A percentile compares a stretch with the other conserved stretches of the same genome.
Evolutionary conservation across 2,329 filamentous ascomycete species (phyloP).

Genomic region (Ceratocystis harringtonii): DNA sequence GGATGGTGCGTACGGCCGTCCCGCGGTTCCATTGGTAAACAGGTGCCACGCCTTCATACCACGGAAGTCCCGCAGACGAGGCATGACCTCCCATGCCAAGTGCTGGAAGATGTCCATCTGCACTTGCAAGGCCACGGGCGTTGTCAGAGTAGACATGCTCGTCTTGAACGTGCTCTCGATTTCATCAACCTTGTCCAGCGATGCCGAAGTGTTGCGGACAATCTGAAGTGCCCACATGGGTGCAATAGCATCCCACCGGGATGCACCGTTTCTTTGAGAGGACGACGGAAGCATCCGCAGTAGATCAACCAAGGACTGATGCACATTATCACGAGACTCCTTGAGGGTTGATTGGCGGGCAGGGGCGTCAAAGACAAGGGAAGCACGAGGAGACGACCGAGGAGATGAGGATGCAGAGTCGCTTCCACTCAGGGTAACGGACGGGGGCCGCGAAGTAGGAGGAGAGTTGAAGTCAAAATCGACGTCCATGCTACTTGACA

Average conservation of each 20-base stretch:
- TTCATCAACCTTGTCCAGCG: conserved; percentile 31
- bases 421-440: conserved; percentile 35
- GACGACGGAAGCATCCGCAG: conserved; percentile 35
- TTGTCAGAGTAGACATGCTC: conserved; percentile 31
- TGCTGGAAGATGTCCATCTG: conserved; percentile 28
- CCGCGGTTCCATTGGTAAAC: conserved; percentile 38
- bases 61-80: conserved; percentile 15
- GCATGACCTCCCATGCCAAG: conserved; percentile 25
- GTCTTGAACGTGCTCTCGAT: conserved; percentile 36
- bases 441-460: conserved; percentile 33
- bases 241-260: conserved; percentile 39
- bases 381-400: conserved; percentile 30
- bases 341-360: conserved; percentile 29
- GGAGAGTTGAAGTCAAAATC: conserved; percentile 37
- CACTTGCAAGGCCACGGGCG: conserved; percentile 32
- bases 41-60: conserved; percentile 23
- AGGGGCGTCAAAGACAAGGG: conserved; percentile 27
- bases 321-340: conserved; percentile 33
- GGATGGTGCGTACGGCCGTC: conserved; percentile 18
- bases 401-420: conserved; percentile 38
- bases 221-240: conserved; percentile 43
- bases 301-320: conserved; percentile 38
- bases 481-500: conserved; percentile 17
- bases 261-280: conserved; percentile 22
- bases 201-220: conserved; percentile 40